phyloP scores from a whole-genome alignment of 768 basidiomycete genomes.

The Tylopilus vinaceipallidus region DNA sequence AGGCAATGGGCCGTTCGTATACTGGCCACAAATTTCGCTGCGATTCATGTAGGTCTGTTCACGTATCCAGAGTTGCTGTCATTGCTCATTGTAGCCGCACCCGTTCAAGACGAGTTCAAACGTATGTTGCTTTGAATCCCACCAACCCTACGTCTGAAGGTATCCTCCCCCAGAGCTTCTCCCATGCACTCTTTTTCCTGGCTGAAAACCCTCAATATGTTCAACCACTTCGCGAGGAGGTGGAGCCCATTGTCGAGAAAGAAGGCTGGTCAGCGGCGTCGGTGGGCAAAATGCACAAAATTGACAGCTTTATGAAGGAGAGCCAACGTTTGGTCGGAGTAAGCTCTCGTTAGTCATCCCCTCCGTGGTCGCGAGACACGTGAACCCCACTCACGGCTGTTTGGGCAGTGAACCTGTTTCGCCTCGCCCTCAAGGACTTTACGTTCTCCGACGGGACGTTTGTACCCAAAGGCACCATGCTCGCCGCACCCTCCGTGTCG shows the following conservation, averaged over 20 bases:
- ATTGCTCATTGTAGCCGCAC: no score
- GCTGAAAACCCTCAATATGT: not conserved
- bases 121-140: no score
- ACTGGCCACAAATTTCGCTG: not conserved
- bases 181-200: not conserved
- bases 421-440: not conserved
- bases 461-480: not conserved
- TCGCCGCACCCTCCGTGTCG: not conserved
- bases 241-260: not conserved
- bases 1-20: not conserved
- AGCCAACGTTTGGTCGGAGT: not conserved
- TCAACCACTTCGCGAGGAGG: not conserved
- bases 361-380: not conserved
- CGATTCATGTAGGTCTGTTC: constrained; percentile 14
- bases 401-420: no score
- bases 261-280: not conserved
- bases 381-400: no score
- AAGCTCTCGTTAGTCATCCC: constrained; percentile 15
- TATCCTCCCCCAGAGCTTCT: not conserved
- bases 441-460: not conserved
- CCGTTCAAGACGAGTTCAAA: no score
- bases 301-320: not conserved
- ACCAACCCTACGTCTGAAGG: no score
- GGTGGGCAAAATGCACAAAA: not conserved
- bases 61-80: no score